These are phyloP conservation scores for Geranium incanum DNA, from an alignment of 441 rosid genomes.

Conservation along the genomic window DNA sequence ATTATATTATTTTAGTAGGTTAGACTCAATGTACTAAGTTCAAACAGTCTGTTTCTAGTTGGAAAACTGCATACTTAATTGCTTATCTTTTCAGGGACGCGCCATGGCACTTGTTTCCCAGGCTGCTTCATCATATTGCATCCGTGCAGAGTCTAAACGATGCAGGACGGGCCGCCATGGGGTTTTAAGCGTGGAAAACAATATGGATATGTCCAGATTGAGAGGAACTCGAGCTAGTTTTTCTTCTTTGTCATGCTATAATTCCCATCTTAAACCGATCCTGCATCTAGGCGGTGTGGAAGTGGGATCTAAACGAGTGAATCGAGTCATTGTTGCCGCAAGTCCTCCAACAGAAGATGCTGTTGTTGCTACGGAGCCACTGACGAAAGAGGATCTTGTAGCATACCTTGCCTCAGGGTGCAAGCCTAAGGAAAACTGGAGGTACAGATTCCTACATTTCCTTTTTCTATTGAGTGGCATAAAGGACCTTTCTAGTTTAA, in stretches of 20 bases:
- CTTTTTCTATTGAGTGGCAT: slow-evolving; percentile 7
- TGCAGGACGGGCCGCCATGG: slow-evolving; percentile 29
- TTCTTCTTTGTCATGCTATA: slow-evolving; percentile 32
- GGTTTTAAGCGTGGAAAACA: slow-evolving; percentile 26
- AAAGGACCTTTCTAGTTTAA: neutral
- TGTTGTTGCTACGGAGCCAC: slow-evolving; percentile 56
- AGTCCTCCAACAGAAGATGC: slow-evolving; percentile 91
- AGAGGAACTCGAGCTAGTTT: slow-evolving; percentile 33
- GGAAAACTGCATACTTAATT: slow-evolving; percentile 14
- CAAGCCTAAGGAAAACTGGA: slow-evolving; percentile 83
- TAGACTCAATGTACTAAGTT: neutral
- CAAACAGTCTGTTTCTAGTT: neutral
- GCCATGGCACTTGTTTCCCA: slow-evolving; percentile 50
- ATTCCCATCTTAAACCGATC: slow-evolving; percentile 21
- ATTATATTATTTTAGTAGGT: neutral
- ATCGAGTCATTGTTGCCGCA: slow-evolving; percentile 53
- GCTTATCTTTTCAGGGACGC: slow-evolving; percentile 20
- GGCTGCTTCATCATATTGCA: slow-evolving; percentile 38
- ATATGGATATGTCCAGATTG: slow-evolving; percentile 29
- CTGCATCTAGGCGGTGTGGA: slow-evolving; percentile 23
- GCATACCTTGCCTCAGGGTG: slow-evolving; percentile 88
- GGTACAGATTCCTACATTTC: slow-evolving; percentile 32
- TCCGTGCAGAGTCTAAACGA: slow-evolving; percentile 27
- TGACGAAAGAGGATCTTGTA: slow-evolving; percentile 81
- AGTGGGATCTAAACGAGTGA: slow-evolving; percentile 37